Evolutionary conservation across 257 asterid genomes (phyloP).

Genomic region (Primulina eburnea): DNA sequence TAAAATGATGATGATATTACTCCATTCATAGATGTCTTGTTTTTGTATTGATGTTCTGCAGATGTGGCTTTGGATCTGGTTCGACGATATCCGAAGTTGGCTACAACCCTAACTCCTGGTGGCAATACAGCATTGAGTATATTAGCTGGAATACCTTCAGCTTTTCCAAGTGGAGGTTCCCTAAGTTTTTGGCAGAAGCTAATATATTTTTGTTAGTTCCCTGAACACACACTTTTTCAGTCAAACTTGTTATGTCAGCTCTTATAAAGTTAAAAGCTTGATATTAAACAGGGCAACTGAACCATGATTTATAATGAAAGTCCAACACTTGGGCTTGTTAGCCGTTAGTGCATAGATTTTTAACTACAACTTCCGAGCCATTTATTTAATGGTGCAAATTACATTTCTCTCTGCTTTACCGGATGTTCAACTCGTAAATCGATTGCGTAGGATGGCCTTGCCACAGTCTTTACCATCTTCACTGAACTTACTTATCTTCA

Average conservation of each 20-base stretch:
- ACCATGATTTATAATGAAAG: neutral
- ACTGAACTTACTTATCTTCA: no score
- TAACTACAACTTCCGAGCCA: no score
- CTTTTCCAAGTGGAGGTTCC: conserved; percentile 35
- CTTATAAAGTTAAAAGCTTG: neutral
- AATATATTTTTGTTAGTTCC: conserved; percentile 37
- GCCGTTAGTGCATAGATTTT: no score
- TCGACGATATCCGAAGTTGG: conserved; percentile 31
- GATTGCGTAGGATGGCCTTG: no score
- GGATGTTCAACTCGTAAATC: no score
- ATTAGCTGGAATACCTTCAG: conserved; percentile 39
- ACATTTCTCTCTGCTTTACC: neutral
- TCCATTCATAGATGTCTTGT: conserved; percentile 10
- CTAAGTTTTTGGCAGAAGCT: conserved; percentile 24
- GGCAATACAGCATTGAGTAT: conserved; percentile 35
- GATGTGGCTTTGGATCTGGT: conserved; percentile 42
- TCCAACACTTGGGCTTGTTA: no score
- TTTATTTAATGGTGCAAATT: neutral
- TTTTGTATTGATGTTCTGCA: conserved; percentile 16
- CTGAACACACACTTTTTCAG: conserved; percentile 4
- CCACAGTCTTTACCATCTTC: no score
- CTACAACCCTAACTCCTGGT: conserved; percentile 29
- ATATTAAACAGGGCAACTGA: neutral
- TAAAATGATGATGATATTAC: neutral
- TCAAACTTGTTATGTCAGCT: neutral